Conservation (phyloP, 2,329 filamentous ascomycete species). For the Ascochyta rabiei region DNA sequence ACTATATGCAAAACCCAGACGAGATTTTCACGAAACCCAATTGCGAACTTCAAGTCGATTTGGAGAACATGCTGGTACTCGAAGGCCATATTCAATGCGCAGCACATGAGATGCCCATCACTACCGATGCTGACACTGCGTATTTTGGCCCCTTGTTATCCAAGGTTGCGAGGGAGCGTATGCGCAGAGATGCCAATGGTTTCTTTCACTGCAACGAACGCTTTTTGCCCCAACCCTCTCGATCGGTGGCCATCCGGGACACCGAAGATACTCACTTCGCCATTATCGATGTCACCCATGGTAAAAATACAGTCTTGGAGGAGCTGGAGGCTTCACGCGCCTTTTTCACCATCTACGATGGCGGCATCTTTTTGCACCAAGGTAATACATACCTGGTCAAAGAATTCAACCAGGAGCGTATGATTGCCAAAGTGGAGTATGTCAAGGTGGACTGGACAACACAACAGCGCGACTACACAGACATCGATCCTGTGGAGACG, state of each 20-base stretch:
- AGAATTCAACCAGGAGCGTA: conserved; percentile 80
- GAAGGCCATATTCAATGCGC: conserved; percentile 97
- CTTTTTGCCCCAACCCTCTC: conserved; percentile 84
- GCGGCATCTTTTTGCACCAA: conserved; percentile 95
- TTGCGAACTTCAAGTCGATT: conserved; percentile 84
- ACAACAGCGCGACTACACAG: conserved; percentile 88
- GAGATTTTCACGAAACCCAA: conserved; percentile 94
- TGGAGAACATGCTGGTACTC: conserved; percentile 87
- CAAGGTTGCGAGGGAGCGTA: conserved; percentile 73
- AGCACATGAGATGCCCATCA: conserved; percentile 91
- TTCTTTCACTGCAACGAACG: conserved; percentile 91
- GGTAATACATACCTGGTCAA: conserved; percentile 91
- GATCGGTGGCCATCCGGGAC: conserved; percentile 85
- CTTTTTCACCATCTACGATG: conserved; percentile 95
- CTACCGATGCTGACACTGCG: conserved; percentile 71
- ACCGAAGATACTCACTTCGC: conserved; percentile 93
- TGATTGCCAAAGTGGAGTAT: conserved; percentile 83
- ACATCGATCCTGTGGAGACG: conserved; percentile 91
- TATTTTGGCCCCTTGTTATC: conserved; percentile 81
- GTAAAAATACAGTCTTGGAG: conserved; percentile 84
- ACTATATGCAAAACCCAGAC: conserved; percentile 96
- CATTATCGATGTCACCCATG: conserved; percentile 84
- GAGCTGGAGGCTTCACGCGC: conserved; percentile 96
- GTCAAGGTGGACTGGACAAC: conserved; percentile 97
- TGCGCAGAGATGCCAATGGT: conserved; percentile 75